Percentiles rank a stretch among this genome's conserved stretches.
Conservation (phyloP, 1,284 basidiomycete genomes). For the Ustilago cynodontis region DNA sequence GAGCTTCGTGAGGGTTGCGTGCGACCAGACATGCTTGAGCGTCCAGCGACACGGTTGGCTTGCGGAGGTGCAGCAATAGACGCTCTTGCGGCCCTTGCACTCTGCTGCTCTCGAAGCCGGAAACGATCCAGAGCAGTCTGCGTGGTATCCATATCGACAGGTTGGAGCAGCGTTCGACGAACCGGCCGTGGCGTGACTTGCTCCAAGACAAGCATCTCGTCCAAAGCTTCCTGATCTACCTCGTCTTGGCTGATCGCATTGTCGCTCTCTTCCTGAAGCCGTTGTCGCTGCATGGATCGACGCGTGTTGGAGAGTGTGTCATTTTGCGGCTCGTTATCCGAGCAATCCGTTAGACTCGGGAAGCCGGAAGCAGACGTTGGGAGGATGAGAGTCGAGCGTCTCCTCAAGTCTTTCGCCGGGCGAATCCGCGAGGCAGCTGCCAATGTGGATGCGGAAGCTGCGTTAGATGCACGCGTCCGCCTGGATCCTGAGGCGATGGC, state of each 20-base stretch:
- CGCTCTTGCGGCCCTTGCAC: conserved; percentile 13
- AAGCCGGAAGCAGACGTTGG: background rate
- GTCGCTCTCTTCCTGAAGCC: background rate
- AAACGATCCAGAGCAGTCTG: conserved; percentile 35
- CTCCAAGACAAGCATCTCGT: conserved; percentile 30
- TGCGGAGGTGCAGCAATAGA: conserved; percentile 27
- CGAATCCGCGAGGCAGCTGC: conserved; percentile 11
- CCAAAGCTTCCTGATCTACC: conserved; percentile 28
- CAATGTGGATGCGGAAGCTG: conserved; percentile 13
- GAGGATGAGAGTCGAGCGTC: conserved; percentile 13
- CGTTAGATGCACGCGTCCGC: conserved; percentile 28
- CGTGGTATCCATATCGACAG: conserved; percentile 24
- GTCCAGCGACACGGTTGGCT: background rate
- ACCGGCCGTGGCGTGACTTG: conserved; percentile 34
- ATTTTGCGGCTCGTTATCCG: conserved; percentile 19
- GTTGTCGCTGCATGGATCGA: background rate
- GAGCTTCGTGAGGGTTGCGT: conserved; percentile 9
- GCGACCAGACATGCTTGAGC: background rate
- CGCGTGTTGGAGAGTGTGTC: background rate
- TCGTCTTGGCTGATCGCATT: conserved; percentile 13
- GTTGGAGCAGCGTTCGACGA: conserved; percentile 15
- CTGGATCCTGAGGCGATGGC: conserved; percentile 11
- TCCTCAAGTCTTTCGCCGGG: background rate
- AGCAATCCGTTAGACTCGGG: conserved; percentile 8
- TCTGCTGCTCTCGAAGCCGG: conserved; percentile 17